Evolutionary conservation across 805 yeast species (phyloP).

Genomic region (Ogataea nitratoaversa): DNA sequence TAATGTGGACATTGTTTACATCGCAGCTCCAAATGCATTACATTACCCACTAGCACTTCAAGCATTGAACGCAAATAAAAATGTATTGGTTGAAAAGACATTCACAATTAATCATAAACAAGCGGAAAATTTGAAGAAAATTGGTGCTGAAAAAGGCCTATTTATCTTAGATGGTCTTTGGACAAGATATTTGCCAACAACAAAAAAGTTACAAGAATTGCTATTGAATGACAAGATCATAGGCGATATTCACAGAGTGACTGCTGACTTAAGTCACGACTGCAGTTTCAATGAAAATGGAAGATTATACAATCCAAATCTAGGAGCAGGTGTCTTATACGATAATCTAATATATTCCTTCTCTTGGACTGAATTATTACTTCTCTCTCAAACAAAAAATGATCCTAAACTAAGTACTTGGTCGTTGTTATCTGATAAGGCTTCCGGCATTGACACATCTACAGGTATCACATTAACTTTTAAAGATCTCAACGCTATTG

Average conservation of each 20-base stretch:
- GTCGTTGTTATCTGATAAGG: constrained; percentile 27
- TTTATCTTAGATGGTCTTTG: constrained; percentile 57
- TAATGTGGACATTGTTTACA: constrained; percentile 43
- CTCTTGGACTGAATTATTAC: constrained; percentile 38
- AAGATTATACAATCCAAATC: constrained; percentile 37
- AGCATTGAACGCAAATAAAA: constrained; percentile 42
- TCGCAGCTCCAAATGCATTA: constrained; percentile 50
- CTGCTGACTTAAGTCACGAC: constrained; percentile 34
- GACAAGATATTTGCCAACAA: constrained; percentile 49
- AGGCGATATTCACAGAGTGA: constrained; percentile 43
- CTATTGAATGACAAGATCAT: constrained; percentile 31
- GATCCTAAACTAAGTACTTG: constrained; percentile 24
- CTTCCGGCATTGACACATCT: constrained; percentile 38
- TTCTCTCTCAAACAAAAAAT: constrained; percentile 29
- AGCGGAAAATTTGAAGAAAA: constrained; percentile 34
- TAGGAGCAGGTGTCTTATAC: constrained; percentile 56
- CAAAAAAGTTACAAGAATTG: constrained; percentile 29
- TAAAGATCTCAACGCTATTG: constrained; percentile 34
- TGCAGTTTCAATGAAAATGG: constrained; percentile 2
- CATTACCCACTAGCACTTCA: constrained; percentile 41
- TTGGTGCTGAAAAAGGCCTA: constrained; percentile 39
- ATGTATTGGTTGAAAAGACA: constrained; percentile 53
- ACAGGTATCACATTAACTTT: constrained; percentile 36
- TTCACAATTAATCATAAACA: constrained; percentile 47
- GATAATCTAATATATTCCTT: constrained; percentile 52